These are phyloP conservation scores for Astrephomene gubernaculifera DNA, from an alignment of 139 green algal genomes.

Conservation along the genomic window DNA sequence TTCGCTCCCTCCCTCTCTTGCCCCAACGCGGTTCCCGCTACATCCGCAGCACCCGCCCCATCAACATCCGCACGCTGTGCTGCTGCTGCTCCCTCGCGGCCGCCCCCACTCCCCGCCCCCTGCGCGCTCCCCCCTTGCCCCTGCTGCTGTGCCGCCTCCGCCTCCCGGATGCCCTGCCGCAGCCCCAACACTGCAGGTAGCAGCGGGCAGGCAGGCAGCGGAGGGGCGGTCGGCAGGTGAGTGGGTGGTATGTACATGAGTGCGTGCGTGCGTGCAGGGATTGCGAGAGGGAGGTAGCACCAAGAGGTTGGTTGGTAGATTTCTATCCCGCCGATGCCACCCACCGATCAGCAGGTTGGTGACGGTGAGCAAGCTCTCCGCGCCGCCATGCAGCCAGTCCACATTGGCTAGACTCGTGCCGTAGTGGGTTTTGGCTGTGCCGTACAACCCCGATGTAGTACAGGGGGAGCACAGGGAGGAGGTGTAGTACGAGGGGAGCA, in stretches of 20 bases:
- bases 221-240: not conserved
- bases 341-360: slow-evolving; percentile 96
- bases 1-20: no score
- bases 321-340: not conserved
- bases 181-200: slow-evolving; percentile 53
- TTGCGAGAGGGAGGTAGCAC: not conserved
- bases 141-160: slow-evolving; percentile 44
- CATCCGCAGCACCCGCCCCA: no score
- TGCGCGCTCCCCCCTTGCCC: no score
- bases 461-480: not conserved
- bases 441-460: not conserved
- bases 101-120: no score
- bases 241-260: not conserved
- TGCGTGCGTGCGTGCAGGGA: no score
- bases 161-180: slow-evolving; percentile 48
- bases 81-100: no score
- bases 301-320: not conserved
- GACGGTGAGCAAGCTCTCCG: slow-evolving; percentile 95
- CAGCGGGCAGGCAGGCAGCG: not conserved
- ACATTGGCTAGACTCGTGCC: slow-evolving; percentile 92
- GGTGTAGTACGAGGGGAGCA: not conserved
- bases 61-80: no score
- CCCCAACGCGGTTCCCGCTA: no score
- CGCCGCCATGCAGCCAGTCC: slow-evolving; percentile 96
- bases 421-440: slow-evolving; percentile 91